Conservation (phyloP, 2,329 filamentous ascomycete species). For the Talaromyces sp. region DNA sequence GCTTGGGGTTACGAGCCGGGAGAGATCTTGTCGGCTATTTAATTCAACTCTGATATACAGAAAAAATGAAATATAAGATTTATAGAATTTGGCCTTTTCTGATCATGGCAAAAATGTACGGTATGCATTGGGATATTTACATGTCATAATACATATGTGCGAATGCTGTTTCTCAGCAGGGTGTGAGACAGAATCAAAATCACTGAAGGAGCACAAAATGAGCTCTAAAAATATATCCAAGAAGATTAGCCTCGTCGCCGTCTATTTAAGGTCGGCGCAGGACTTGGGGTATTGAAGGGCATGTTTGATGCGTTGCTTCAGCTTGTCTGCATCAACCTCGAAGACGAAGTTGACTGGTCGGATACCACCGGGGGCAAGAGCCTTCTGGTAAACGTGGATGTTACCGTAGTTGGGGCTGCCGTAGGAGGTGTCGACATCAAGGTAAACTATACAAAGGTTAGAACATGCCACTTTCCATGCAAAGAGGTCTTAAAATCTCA, state of each 20-base stretch:
- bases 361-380: constrained; percentile 39
- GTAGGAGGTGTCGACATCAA: constrained; percentile 49
- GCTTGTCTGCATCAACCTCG: constrained; percentile 38
- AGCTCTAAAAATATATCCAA: background rate
- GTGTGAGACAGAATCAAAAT: background rate
- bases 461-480: background rate
- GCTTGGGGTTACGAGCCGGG: constrained; percentile 32
- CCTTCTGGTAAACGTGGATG: constrained; percentile 48
- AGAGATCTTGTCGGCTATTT: constrained; percentile 27
- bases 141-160: background rate
- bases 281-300: constrained; percentile 32
- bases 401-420: constrained; percentile 47
- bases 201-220: background rate
- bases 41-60: background rate
- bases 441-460: constrained; percentile 36
- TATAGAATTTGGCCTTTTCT: no score
- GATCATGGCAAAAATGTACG: no score
- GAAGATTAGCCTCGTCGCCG: background rate
- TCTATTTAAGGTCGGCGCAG: constrained; percentile 14
- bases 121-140: no score
- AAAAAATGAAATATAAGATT: background rate
- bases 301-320: constrained; percentile 43
- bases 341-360: constrained; percentile 46
- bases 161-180: no score
- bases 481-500: constrained; percentile 12